Percentiles rank a stretch among this genome's conserved stretches.
phyloP scores from a whole-genome alignment of 2,329 filamentous ascomycete genomes.

The Celoporthe dispersa region DNA sequence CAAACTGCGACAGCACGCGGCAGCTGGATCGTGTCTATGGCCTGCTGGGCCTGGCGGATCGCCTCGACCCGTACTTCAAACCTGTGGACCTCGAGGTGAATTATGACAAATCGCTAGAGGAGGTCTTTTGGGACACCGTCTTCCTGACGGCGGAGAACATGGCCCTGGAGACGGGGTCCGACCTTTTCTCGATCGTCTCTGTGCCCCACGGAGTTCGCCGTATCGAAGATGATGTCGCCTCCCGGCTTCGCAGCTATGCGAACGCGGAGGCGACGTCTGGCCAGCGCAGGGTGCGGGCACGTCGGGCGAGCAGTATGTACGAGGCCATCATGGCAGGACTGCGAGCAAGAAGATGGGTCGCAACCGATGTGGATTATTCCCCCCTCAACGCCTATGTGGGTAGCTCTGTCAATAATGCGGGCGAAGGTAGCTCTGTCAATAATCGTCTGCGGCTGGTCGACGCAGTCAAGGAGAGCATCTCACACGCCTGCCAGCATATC shows the following conservation, averaged over 20 bases:
- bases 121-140: constrained; percentile 10
- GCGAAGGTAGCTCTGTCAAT: not conserved
- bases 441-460: not conserved
- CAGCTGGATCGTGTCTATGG: constrained; percentile 14
- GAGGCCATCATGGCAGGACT: not conserved
- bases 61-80: constrained; percentile 15
- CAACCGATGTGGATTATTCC: not conserved
- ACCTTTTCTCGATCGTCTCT: not conserved
- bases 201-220: not conserved
- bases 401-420: no score
- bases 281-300: not conserved
- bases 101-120: constrained; percentile 13
- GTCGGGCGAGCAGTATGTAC: not conserved
- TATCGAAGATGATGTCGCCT: not conserved
- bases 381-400: no score
- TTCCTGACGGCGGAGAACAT: not conserved
- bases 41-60: constrained; percentile 6
- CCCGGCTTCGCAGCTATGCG: not conserved
- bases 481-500: not conserved
- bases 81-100: constrained; percentile 9
- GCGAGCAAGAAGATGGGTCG: not conserved
- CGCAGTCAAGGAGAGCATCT: not conserved
- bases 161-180: not conserved
- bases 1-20: constrained; percentile 3
- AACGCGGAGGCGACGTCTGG: not conserved